Percentiles rank a stretch among this genome's conserved stretches.
Evolutionary conservation across 2,329 filamentous ascomycete genomes (phyloP).

Genomic region (Hypoxylon rubiginosum): DNA sequence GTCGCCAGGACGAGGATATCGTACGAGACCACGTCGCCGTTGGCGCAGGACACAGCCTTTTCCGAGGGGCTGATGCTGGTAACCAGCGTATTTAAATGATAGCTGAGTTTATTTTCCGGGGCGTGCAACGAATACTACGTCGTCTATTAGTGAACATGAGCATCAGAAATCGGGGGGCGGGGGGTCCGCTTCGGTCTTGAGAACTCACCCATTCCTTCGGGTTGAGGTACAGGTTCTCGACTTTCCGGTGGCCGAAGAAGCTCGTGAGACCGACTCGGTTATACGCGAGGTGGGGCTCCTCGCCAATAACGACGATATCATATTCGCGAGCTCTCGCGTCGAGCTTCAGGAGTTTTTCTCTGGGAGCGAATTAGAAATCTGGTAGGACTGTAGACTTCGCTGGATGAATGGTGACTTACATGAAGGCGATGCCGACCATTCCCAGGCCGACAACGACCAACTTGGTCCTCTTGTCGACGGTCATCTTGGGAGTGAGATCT

Average conservation of each 20-base stretch:
- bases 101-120: conserved; percentile 76
- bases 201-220: conserved; percentile 81
- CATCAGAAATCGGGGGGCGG: background rate
- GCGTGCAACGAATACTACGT: conserved; percentile 73
- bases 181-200: background rate
- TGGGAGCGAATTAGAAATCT: conserved; percentile 53
- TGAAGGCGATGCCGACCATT: conserved; percentile 92
- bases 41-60: conserved; percentile 78
- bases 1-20: conserved; percentile 88
- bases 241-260: conserved; percentile 87
- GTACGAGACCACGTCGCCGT: conserved; percentile 78
- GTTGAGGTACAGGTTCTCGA: conserved; percentile 91
- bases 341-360: conserved; percentile 89
- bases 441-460: conserved; percentile 88
- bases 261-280: conserved; percentile 91
- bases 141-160: conserved; percentile 10
- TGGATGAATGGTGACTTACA: conserved; percentile 67
- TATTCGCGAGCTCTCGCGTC: conserved; percentile 82
- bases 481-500: conserved; percentile 64
- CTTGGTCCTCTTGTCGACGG: conserved; percentile 66
- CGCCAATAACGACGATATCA: conserved; percentile 86
- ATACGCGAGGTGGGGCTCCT: conserved; percentile 89
- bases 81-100: conserved; percentile 81
- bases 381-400: background rate
- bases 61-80: conserved; percentile 73